phyloP scores from a whole-genome alignment of 257 asterid genomes.

The Ligustrum vulgare region DNA sequence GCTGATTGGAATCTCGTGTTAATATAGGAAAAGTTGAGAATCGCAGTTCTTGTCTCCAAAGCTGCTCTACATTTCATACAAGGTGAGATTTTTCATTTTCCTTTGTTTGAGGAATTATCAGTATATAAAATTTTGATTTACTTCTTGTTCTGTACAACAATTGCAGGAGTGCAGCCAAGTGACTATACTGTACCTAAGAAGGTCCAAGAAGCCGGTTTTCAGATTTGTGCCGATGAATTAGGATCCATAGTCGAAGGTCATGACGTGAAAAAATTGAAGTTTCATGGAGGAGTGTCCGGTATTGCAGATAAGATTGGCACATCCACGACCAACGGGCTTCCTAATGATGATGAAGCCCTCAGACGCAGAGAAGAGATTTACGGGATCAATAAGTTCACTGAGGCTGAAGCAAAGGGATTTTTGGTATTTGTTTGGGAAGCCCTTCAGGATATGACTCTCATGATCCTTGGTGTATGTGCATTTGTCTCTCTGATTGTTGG shows the following conservation, averaged over 20 bases:
- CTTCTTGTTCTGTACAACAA: background rate
- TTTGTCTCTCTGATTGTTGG: conserved; percentile 75
- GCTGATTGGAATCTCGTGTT: conserved; percentile 19
- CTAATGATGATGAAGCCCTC: conserved; percentile 44
- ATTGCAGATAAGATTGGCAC: conserved; percentile 60
- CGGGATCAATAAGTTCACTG: conserved; percentile 70
- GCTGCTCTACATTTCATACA: conserved; percentile 78
- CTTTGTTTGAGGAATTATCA: background rate
- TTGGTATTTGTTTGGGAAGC: conserved; percentile 86
- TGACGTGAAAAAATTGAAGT: conserved; percentile 57
- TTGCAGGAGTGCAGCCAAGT: conserved; percentile 55
- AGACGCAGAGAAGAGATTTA: conserved; percentile 50
- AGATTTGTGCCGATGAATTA: conserved; percentile 73
- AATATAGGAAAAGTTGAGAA: conserved; percentile 75
- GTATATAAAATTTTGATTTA: background rate
- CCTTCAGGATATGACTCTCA: conserved; percentile 87
- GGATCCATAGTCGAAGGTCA: conserved; percentile 76
- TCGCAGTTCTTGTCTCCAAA: conserved; percentile 80
- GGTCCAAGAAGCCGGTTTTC: conserved; percentile 71
- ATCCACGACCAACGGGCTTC: conserved; percentile 50
- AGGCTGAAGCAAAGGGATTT: conserved; percentile 53
- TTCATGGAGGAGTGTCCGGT: conserved; percentile 72
- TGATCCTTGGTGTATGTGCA: conserved; percentile 89
- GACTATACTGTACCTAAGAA: conserved; percentile 69
- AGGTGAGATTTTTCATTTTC: conserved; percentile 43